Base-by-base conservation (phyloP, 768 basidiomycete species). In the Mycena crocata region DNA sequence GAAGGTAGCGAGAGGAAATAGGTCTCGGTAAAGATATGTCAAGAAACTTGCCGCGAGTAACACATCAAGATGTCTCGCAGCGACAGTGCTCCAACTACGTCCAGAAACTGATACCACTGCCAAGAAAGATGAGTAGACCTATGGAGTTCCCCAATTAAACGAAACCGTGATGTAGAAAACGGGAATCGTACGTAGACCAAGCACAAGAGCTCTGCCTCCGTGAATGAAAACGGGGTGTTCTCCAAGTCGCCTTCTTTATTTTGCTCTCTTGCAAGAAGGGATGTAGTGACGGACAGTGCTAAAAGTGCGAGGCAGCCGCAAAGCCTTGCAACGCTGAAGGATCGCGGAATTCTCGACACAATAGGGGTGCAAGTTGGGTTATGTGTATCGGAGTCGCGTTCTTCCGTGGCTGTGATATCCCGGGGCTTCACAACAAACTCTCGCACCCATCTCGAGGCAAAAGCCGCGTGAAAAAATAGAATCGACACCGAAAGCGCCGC, bases 1-100 rank as follows among this genome's bases (percentile, higher is more conserved):
- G 31, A 50, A 64, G 24, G 66, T 64, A 15, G 62, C 67, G 15
- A 68, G 57, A 26, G 67, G 67, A 39, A 49, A 68, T 28, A 68
- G 23, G 57, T 68, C 57, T 39, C 67, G 67, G 56, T 68, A 64
- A 8, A 58, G 17, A 28, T 62, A 67, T 12, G 55, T 57, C 17
- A 24, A 17, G 23, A 50, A 64, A 51, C 32, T 55, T 8, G 42
- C 50, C 17, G 14, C 19, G 14, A 68, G 57, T 3, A 68, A 19
- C 10, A 37, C 21, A 24, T 62, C 54, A 23, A 64, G 57, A 51
- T 68, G 67, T 26, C 42, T 57, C 3, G 23, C 37, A 12, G 31
- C 45, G 31, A 56, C 23, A 3, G 37, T 21, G 24, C 28, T 30
- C 65, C 60, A 67, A n/a, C 37, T 0, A 26, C 39, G 37, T 6